Evolutionary conservation across 2,329 filamentous ascomycete species (phyloP).

Genomic region (Drechslerella coelobrocha): DNA sequence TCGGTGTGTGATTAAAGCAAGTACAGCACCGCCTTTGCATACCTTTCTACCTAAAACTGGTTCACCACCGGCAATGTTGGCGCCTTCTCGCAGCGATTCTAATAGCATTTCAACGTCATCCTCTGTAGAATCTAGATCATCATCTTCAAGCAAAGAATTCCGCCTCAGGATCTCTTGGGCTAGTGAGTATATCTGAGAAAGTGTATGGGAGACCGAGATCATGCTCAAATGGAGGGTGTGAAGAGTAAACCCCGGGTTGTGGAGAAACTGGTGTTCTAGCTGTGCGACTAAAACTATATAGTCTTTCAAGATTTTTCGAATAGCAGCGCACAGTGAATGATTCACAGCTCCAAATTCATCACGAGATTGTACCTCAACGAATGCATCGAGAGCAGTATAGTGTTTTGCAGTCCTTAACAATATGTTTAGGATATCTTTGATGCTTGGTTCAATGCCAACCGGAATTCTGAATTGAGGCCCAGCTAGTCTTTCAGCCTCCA

Average conservation of each 20-base stretch:
- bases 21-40: slow-evolving; percentile 95
- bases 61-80: slow-evolving; percentile 74
- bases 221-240: slow-evolving; percentile 93
- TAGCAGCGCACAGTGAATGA: slow-evolving; percentile 92
- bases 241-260: slow-evolving; percentile 85
- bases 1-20: slow-evolving; percentile 82
- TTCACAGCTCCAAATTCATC: slow-evolving; percentile 94
- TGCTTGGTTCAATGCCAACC: slow-evolving; percentile 84
- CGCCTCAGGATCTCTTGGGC: slow-evolving; percentile 85
- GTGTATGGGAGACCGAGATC: slow-evolving; percentile 86
- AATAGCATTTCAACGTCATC: slow-evolving; percentile 93
- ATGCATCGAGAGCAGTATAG: slow-evolving; percentile 87
- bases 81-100: slow-evolving; percentile 84
- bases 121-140: slow-evolving; percentile 71
- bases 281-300: slow-evolving; percentile 93
- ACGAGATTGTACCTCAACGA: slow-evolving; percentile 90
- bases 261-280: slow-evolving; percentile 89
- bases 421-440: slow-evolving; percentile 82
- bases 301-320: slow-evolving; percentile 88
- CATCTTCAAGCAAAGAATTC: slow-evolving; percentile 85
- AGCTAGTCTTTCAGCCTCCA: slow-evolving; percentile 84
- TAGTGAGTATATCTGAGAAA: slow-evolving; percentile 85
- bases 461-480: slow-evolving; percentile 82
- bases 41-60: slow-evolving; percentile 86
- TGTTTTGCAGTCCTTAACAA: slow-evolving; percentile 96